Base-by-base conservation (phyloP, 257 asterid species). In the Sherardia arvensis region DNA sequence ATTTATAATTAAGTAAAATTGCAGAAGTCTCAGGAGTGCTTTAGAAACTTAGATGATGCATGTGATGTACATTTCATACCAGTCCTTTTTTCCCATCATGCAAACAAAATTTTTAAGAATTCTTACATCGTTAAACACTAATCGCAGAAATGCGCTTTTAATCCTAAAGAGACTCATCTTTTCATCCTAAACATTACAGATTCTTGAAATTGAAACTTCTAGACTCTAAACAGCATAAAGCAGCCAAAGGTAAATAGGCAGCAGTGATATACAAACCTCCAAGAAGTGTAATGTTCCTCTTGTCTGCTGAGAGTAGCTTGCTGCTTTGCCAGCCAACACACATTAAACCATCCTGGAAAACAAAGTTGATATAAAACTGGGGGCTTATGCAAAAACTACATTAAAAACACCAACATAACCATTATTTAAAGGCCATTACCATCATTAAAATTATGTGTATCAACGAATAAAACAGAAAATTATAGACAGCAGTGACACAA, bases 251-350 rank as follows among this genome's bases (percentile, higher is more conserved):
- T 23, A 59, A 60, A 40, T 6, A 68, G 45, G 65, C 21, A 23
- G 51, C 61, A 58, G 66, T 62, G 57, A 66, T 34, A 56, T 59
- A 54, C 77, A 43, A 74, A 92, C 98, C 98, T 85, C 98, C 98
- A 66, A 92, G 80, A 69, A 92, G 83, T 18, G 98, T 92, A 55
- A 85, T 75, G 69, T 92, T 92, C 80, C 53, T 77, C 77, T 77
- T 86, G 66, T 92, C 98, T 61, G 78, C 86, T 68, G 94, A 74
- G 70, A 78, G 84, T 60, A 66, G 48, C 40, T 91, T 89, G 69
- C 97, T 92, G 77, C 84, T 92, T 81, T 92, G 98, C 95, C 96
- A 92, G 67, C 98, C 98, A 66, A 92, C 79, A 71, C 98, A 92
- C 84, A 78, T 80, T 79, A 87, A 75, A 70, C 80, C 91, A 71